Percentiles rank a stretch among this genome's conserved stretches.
Conservation (phyloP, 2,329 filamentous ascomycete species). For the Ceratocystiopsis minuta region DNA sequence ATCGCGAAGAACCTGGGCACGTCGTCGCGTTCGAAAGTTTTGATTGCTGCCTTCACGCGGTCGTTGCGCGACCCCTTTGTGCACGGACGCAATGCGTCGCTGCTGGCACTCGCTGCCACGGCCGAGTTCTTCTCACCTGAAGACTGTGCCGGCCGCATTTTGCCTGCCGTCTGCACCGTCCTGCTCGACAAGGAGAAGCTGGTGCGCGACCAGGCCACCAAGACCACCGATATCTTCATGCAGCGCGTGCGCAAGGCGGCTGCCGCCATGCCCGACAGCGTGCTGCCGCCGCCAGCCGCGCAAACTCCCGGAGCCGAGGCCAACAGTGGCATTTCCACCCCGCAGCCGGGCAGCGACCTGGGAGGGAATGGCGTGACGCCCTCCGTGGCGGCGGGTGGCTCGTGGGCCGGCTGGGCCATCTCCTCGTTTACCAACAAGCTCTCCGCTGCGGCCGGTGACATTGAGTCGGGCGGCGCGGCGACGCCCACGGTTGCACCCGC, state of each 20-base stretch:
- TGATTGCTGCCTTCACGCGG: conserved; percentile 80
- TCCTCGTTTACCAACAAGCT: conserved; percentile 96
- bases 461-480: conserved; percentile 34
- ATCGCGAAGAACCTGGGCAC: conserved; percentile 77
- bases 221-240: conserved; percentile 75
- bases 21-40: conserved; percentile 68
- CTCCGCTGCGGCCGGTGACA: conserved; percentile 68
- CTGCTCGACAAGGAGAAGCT: conserved; percentile 92
- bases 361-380: too few species aligned
- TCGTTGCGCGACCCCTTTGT: conserved; percentile 87
- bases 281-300: conserved; percentile 47
- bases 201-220: conserved; percentile 77
- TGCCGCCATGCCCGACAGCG: conserved; percentile 61
- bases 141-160: conserved; percentile 66
- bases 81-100: conserved; percentile 74
- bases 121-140: conserved; percentile 75
- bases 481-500: conserved; percentile 18
- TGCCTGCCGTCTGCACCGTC: conserved; percentile 69
- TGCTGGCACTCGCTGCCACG: conserved; percentile 75
- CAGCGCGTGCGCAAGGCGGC: conserved; percentile 66
- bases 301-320: too few species aligned
- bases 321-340: conserved; percentile 25
- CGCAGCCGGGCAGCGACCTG: conserved; percentile 30
- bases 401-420: conserved; percentile 94
- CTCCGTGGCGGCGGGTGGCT: conserved; percentile 17